These are phyloP conservation scores for Pseudevernia furfuracea DNA, from an alignment of 495 filamentous ascomycete species.

Conservation along the genomic window DNA sequence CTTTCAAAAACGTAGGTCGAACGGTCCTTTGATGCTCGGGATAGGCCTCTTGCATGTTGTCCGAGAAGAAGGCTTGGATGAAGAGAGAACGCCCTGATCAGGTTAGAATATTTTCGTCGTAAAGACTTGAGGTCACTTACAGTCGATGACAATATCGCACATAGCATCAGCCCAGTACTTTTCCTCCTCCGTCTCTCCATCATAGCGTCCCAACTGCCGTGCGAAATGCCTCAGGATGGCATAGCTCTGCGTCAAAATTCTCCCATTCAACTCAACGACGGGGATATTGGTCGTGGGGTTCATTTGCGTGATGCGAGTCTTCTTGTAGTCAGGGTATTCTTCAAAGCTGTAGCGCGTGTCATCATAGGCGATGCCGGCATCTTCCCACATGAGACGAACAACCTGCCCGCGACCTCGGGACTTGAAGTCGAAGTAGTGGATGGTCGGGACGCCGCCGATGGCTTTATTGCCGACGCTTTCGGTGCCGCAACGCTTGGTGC, in stretches of 20 bases:
- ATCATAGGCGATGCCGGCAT: slow-evolving; percentile 37
- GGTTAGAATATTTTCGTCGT: no score
- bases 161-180: slow-evolving; percentile 40
- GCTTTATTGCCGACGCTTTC: slow-evolving; percentile 25
- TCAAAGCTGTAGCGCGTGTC: slow-evolving; percentile 37
- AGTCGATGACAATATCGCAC: slow-evolving; percentile 39
- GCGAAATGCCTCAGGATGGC: slow-evolving; percentile 38
- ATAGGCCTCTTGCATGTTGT: slow-evolving; percentile 21
- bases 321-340: slow-evolving; percentile 35
- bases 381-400: slow-evolving; percentile 35
- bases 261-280: slow-evolving; percentile 36
- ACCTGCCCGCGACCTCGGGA: slow-evolving; percentile 41
- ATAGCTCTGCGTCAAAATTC: slow-evolving; percentile 35
- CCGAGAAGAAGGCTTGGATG: slow-evolving; percentile 27
- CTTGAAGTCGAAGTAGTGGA: slow-evolving; percentile 39
- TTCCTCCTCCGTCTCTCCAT: slow-evolving; percentile 35
- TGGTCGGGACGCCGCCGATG: slow-evolving; percentile 30
- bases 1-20: slow-evolving; percentile 20
- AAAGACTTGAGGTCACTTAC: slow-evolving; percentile 8
- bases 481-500: slow-evolving; percentile 23
- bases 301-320: slow-evolving; percentile 29
- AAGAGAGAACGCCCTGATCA: slow-evolving; percentile 28
- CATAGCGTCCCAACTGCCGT: slow-evolving; percentile 34
- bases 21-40: slow-evolving; percentile 24
- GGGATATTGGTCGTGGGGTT: slow-evolving; percentile 35